Percentiles rank a stretch among this genome's conserved stretches.
phyloP scores from a whole-genome alignment of 805 yeast genomes.

The Saturnispora galanensis region DNA sequence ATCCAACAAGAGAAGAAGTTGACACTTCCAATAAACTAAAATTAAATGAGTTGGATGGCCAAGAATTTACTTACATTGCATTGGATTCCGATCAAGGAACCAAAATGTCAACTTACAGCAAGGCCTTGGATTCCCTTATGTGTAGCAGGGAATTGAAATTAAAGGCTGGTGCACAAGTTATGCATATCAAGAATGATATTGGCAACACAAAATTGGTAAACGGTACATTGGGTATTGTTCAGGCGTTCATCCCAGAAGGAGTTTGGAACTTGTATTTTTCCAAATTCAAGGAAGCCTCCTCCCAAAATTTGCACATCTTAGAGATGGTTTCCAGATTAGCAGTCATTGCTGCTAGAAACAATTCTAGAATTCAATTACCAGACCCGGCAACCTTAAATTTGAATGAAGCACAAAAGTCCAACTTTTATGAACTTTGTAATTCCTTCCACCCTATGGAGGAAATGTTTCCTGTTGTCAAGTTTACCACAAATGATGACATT shows the following conservation, averaged over 20 bases:
- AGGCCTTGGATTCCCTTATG: constrained; percentile 40
- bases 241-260: constrained; percentile 36
- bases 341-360: constrained; percentile 1
- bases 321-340: constrained; percentile 8
- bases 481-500: constrained; percentile 27
- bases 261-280: constrained; percentile 19
- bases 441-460: constrained; percentile 16
- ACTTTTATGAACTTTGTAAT: constrained; percentile 16
- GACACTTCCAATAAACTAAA: constrained; percentile 57
- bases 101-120: constrained; percentile 9
- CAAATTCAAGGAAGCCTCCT: constrained; percentile 8
- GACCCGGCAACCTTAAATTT: constrained; percentile 8
- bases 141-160: constrained; percentile 55
- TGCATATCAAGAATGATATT: constrained; percentile 68
- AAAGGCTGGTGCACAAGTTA: constrained; percentile 86
- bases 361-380: constrained; percentile 6
- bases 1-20: constrained; percentile 80
- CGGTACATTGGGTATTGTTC: constrained; percentile 79
- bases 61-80: constrained; percentile 34
- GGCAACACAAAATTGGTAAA: constrained; percentile 70
- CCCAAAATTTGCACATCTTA: constrained; percentile 7
- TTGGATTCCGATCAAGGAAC: constrained; percentile 26
- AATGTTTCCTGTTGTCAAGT: constrained; percentile 38
- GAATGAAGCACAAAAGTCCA: constrained; percentile 4
- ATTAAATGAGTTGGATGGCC: constrained; percentile 41